phyloP scores from a whole-genome alignment of 2,329 filamentous ascomycete genomes.

The Botrytis fabae region DNA sequence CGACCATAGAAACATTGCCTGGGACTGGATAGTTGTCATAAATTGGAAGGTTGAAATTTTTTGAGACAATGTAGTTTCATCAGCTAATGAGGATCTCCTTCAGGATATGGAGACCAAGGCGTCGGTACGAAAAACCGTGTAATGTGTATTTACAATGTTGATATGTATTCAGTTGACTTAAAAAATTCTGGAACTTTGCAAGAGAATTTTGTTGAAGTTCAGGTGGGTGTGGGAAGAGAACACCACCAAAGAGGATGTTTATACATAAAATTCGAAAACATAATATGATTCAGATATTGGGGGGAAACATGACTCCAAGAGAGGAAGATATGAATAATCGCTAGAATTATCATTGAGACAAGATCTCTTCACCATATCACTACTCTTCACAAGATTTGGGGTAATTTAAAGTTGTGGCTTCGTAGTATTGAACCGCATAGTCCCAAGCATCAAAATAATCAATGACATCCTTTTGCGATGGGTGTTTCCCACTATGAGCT shows the following conservation, averaged over 20 bases:
- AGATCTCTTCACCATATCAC: neutral
- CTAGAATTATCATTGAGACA: neutral
- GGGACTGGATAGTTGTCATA: neutral
- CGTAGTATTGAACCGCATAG: neutral
- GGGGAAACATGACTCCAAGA: constrained; percentile 5
- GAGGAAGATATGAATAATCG: neutral
- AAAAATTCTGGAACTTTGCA: neutral
- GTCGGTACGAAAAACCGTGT: neutral
- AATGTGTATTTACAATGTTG: neutral
- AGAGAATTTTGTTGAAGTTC: neutral
- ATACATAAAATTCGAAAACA: neutral
- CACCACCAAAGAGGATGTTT: neutral
- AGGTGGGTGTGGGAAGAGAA: neutral
- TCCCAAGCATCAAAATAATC: neutral
- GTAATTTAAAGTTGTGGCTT: neutral
- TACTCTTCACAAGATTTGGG: neutral
- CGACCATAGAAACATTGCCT: neutral
- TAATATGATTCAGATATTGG: neutral
- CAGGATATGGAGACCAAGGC: neutral
- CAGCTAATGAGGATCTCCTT: neutral
- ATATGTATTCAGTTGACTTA: neutral
- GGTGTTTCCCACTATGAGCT: neutral
- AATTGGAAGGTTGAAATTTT: neutral
- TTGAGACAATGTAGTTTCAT: neutral
- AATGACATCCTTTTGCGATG: neutral